These are phyloP conservation scores for Cucumis sativus DNA, from an alignment of 306 rosid genomes.

Conservation along the genomic window DNA sequence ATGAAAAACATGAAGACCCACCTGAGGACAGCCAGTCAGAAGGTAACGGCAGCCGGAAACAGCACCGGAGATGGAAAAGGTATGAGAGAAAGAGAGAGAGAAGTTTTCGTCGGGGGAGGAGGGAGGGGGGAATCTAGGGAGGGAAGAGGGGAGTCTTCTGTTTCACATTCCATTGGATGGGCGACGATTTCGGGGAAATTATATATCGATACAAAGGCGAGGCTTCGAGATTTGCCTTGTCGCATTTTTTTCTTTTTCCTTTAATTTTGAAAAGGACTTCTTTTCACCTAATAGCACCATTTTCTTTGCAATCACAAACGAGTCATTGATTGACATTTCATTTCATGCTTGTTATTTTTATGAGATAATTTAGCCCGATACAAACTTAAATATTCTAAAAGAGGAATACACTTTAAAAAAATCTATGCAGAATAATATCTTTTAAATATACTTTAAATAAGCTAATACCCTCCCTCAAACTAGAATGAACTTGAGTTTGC, in stretches of 20 bases:
- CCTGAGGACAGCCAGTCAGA: background rate
- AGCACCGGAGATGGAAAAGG: background rate
- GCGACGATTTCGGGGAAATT: background rate
- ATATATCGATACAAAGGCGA: background rate
- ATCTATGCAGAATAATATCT: too few relatives aligned
- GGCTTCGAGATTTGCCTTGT: background rate
- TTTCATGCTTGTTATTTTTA: too few relatives aligned
- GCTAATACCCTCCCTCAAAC: too few relatives aligned
- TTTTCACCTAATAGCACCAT: too few relatives aligned
- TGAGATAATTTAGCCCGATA: too few relatives aligned
- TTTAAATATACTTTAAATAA: too few relatives aligned
- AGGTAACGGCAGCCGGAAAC: background rate
- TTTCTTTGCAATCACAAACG: too few relatives aligned
- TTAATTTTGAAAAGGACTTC: background rate
- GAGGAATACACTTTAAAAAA: too few relatives aligned
- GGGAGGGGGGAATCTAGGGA: background rate
- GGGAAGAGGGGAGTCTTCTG: background rate
- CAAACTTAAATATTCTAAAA: too few relatives aligned
- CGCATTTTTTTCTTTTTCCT: background rate
- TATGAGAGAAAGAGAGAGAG: background rate
- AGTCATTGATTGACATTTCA: too few relatives aligned
- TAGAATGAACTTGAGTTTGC: too few relatives aligned
- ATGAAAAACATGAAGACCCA: background rate
- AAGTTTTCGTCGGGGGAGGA: background rate
- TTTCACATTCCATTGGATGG: background rate